Percentiles rank a stretch among this genome's conserved stretches.
Conservation (phyloP, 305 asterid genomes). For the Solanum hybrid region DNA sequence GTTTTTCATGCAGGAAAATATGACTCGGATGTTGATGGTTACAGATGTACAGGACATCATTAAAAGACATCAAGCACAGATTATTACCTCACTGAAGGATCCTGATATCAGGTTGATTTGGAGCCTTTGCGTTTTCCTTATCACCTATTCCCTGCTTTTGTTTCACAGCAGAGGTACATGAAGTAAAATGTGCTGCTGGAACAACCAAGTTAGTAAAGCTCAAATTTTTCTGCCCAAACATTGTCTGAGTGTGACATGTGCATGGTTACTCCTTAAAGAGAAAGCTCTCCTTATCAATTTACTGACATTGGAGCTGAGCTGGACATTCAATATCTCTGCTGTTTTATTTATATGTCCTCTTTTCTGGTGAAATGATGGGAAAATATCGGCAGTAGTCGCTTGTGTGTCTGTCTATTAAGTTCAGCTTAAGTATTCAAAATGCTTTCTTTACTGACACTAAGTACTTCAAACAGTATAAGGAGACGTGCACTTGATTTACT, state of each 20-base stretch:
- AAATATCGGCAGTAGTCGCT: not conserved
- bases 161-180: not conserved
- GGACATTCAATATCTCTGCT: not conserved
- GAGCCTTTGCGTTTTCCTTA: constrained; percentile 7
- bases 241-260: not conserved
- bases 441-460: constrained; percentile 12
- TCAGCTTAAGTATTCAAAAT: not conserved
- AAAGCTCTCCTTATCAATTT: not conserved
- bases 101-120: constrained; percentile 87
- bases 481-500: constrained; percentile 98
- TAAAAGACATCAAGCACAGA: constrained; percentile 99
- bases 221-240: not conserved
- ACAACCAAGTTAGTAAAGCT: not conserved
- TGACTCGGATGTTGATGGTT: constrained; percentile 99
- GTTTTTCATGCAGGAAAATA: constrained; percentile 74
- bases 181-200: not conserved
- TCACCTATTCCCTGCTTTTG: constrained; percentile 8
- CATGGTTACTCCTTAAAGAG: not conserved
- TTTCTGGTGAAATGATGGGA: not conserved
- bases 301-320: not conserved
- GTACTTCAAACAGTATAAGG: constrained; percentile 58
- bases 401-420: not conserved
- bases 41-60: constrained; percentile 95
- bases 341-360: not conserved
- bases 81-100: constrained; percentile 93